A percentile compares a stretch with the other conserved stretches of the same genome.
Evolutionary conservation across 2,329 filamentous ascomycete species (phyloP).

Genomic region (Didymella keratinophila): DNA sequence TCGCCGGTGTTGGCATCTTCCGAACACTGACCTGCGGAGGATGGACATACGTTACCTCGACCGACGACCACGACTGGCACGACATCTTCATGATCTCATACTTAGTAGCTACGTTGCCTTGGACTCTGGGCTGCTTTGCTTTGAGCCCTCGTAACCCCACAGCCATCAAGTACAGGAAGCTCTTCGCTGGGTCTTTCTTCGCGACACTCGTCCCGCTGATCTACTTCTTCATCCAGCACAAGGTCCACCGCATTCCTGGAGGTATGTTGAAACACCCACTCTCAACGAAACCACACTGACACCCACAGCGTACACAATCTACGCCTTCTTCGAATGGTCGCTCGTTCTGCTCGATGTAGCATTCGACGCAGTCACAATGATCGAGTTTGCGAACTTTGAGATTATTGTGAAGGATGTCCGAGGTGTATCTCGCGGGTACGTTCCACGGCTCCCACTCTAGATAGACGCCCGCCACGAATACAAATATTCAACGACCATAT

Average conservation of each 20-base stretch:
- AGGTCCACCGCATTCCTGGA: conserved; percentile 91
- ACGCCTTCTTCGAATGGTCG: conserved; percentile 98
- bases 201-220: conserved; percentile 87
- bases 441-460: conserved; percentile 93
- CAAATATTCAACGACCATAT: conserved; percentile 43
- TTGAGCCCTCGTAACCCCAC: conserved; percentile 84
- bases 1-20: conserved; percentile 81
- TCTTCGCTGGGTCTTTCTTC: conserved; percentile 84
- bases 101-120: conserved; percentile 89
- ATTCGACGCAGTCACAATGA: conserved; percentile 92
- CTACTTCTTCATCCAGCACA: conserved; percentile 99
- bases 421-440: conserved; percentile 96
- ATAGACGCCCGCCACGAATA: conserved; percentile 54
- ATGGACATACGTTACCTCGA: conserved; percentile 98
- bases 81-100: conserved; percentile 99
- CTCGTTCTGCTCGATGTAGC: conserved; percentile 93
- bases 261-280: conserved; percentile 64
- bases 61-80: conserved; percentile 98
- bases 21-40: conserved; percentile 93
- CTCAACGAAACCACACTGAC: background rate
- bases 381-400: conserved; percentile 91
- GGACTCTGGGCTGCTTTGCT: conserved; percentile 89
- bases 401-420: conserved; percentile 87
- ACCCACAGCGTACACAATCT: conserved; percentile 87
- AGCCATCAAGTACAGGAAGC: conserved; percentile 89